A percentile compares a stretch with the other conserved stretches of the same genome.
Evolutionary conservation across 2,329 filamentous ascomycete genomes (phyloP).

Genomic region (Arthrocladium fulminans): DNA sequence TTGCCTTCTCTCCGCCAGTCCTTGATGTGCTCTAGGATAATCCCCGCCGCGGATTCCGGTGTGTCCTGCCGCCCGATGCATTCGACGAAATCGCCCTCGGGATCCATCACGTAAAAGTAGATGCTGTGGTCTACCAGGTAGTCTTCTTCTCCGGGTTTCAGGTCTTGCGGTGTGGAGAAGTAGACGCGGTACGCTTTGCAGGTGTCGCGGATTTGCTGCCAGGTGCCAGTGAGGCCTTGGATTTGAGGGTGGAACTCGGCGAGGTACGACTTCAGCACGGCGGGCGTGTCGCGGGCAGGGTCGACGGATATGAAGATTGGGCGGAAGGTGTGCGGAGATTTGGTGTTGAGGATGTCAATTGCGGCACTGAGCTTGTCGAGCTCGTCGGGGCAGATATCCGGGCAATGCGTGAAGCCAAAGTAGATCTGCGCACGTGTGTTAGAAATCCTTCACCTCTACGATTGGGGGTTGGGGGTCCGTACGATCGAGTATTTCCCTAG

Average conservation of each 20-base stretch:
- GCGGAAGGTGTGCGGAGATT: conserved; percentile 43
- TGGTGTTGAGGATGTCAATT: conserved; percentile 58
- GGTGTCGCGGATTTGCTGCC: conserved; percentile 84
- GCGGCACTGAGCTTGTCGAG: conserved; percentile 98
- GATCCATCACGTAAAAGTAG: conserved; percentile 99
- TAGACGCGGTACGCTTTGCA: conserved; percentile 97
- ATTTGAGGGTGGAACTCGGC: conserved; percentile 82
- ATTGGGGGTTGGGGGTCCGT: conserved; percentile 18
- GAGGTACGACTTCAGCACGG: conserved; percentile 76
- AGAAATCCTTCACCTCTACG: no score
- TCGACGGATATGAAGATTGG: conserved; percentile 95
- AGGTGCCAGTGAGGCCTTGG: conserved; percentile 82
- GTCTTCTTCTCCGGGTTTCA: conserved; percentile 78
- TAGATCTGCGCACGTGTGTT: conserved; percentile 58
- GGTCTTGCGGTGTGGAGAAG: conserved; percentile 82
- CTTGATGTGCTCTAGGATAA: conserved; percentile 79
- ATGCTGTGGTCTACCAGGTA: conserved; percentile 98
- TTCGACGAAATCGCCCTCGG: conserved; percentile 95
- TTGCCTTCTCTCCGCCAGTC: conserved; percentile 55
- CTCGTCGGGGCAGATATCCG: conserved; percentile 97
- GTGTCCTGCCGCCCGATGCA: conserved; percentile 92
- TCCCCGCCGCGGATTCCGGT: conserved; percentile 69
- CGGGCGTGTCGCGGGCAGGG: conserved; percentile 78
- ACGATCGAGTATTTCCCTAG: conserved; percentile 66
- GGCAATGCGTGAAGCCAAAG: conserved; percentile 97